Evolutionary conservation across 78 protist genomes (phyloP), one percentile per base, ranked within the genome.

Genomic region (Carpediemonas membranifera): DNA sequence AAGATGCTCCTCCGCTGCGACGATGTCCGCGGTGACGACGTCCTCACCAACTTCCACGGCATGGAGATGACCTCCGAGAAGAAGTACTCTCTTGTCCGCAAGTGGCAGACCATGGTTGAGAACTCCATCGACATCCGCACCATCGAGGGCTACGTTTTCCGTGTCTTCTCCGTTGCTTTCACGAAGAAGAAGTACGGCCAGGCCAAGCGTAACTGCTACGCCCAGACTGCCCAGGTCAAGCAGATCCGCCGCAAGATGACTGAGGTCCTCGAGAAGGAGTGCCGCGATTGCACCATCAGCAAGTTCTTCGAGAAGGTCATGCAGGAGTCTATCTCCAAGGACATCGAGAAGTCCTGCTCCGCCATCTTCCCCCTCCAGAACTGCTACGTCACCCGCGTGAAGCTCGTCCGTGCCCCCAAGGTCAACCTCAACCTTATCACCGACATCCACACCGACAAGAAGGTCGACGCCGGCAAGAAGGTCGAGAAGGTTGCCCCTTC

Each of bases 101-200:
- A 96, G 93, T 92, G 99, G 97, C 84, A 84, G 62, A 73, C 95
- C 35, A 84, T 91, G 65, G 89, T 96, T 76, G 98, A 93, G 89
- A 84, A 84, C 56, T 73, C 57, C 59, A 84, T 66, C 13, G 91
- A 89, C 56, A 94, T 88, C 59, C 84, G 80, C 83, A 91, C 95
- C 60, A 59, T 73, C 34, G 95, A 93, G 61, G 95, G 96, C 28
- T 94, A 86, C 78, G 35, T 64, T 51, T 50, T 94, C 47, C 88
- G 98, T 33, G 58, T 94, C 56, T 94, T 92, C 84, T 53, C 80
- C 87, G 85, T 96, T 56, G 95, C 83, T 37, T 92, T 93, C 97
- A 92, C 99, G 84, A 73, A 80, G 79, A 61, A 72, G 58, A 70
- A 76, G 31, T 60, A 15, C 25, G 71, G 72, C 1, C 79, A 75